phyloP scores from a whole-genome alignment of 192 early-diverging fungal species.

The Rhizophagus sp. region DNA sequence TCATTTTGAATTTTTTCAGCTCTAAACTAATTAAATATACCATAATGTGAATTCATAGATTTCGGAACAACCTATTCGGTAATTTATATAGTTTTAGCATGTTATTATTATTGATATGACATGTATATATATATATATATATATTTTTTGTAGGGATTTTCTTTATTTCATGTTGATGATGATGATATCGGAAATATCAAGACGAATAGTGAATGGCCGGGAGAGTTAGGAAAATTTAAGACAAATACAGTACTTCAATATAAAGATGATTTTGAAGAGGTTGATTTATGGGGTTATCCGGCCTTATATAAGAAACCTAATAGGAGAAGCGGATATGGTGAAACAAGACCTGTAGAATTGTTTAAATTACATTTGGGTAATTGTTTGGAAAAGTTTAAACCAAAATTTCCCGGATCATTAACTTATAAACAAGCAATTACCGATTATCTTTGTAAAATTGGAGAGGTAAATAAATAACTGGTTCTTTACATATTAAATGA shows the following conservation, averaged over 20 bases:
- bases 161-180: no score
- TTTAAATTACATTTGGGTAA: background rate
- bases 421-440: background rate
- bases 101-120: no score
- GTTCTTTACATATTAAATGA: no score
- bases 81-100: no score
- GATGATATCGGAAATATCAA: background rate
- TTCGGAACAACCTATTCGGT: constrained; percentile 7
- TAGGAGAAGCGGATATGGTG: background rate
- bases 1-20: no score
- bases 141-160: no score
- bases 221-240: background rate
- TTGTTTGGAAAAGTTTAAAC: background rate
- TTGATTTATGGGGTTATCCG: background rate
- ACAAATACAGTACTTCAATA: background rate
- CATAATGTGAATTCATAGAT: no score
- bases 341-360: background rate
- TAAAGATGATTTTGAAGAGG: background rate
- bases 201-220: background rate
- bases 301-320: background rate
- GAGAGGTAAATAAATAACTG: background rate
- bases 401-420: constrained; percentile 30
- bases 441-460: background rate
- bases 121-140: no score
- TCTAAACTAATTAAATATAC: no score